Conservation (phyloP, 805 yeast species). For the Cyberlindnera euphorbiae region DNA sequence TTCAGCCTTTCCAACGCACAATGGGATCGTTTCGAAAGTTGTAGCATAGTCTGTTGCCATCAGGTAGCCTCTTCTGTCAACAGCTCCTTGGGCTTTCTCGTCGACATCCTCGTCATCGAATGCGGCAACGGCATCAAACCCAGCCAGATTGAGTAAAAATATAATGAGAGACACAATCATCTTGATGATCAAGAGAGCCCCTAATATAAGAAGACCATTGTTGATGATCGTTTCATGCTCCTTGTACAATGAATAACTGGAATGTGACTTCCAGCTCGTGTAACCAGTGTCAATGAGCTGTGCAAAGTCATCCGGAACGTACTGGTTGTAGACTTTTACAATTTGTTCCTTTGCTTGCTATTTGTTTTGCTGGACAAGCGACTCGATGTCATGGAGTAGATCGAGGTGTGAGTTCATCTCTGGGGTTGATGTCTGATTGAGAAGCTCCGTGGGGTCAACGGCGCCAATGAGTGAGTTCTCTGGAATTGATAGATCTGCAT, state of each 20-base stretch:
- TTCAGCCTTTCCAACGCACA: slow-evolving; percentile 13
- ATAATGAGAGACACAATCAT: slow-evolving; percentile 1
- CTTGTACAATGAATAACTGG: slow-evolving; percentile 10
- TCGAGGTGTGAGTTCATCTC: slow-evolving; percentile 1
- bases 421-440: neutral
- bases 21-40: slow-evolving; percentile 13
- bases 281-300: slow-evolving; percentile 1
- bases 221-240: slow-evolving; percentile 4
- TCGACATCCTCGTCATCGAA: neutral
- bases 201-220: slow-evolving; percentile 2
- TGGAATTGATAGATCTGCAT: too few species aligned
- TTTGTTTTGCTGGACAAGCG: slow-evolving; percentile 6
- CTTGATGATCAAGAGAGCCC: slow-evolving; percentile 1
- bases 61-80: neutral
- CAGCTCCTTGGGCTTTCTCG: slow-evolving; percentile 1
- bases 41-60: slow-evolving; percentile 5
- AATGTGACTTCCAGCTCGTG: slow-evolving; percentile 5
- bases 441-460: too few species aligned
- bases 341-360: slow-evolving; percentile 1
- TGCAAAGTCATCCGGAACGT: slow-evolving; percentile 6
- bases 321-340: slow-evolving; percentile 6
- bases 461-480: too few species aligned
- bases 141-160: neutral
- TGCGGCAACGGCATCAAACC: neutral
- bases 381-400: slow-evolving; percentile 9